These are phyloP conservation scores for Saturnispora zaruensis DNA, from an alignment of 805 yeast species.

Conservation along the genomic window DNA sequence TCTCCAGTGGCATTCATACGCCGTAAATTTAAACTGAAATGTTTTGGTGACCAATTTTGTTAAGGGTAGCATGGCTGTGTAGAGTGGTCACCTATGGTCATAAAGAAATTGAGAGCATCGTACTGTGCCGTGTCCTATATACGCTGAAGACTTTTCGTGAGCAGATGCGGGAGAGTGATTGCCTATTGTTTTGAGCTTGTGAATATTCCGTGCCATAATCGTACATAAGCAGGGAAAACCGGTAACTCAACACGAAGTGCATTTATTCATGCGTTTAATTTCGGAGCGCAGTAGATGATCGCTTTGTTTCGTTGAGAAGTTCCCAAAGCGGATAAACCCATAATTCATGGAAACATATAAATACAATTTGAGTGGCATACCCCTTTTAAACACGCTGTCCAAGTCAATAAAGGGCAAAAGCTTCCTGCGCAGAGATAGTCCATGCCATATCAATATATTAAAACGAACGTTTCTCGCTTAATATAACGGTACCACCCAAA, in stretches of 20 bases:
- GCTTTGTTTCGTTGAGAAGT: too few species aligned
- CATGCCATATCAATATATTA: not conserved
- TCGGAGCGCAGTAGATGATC: not conserved
- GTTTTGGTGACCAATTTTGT: too few species aligned
- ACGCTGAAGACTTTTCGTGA: not conserved
- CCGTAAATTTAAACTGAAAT: too few species aligned
- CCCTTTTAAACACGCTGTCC: not conserved
- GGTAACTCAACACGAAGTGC: not conserved
- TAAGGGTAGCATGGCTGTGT: too few species aligned
- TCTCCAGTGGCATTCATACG: too few species aligned
- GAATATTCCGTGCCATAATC: not conserved
- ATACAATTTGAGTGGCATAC: not conserved
- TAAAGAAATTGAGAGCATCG: too few species aligned
- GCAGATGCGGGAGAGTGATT: not conserved
- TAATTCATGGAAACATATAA: not conserved
- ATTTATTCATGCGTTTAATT: not conserved
- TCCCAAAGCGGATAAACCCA: not conserved
- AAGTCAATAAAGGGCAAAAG: not conserved
- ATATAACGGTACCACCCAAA: too few species aligned
- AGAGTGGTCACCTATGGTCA: too few species aligned
- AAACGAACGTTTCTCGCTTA: too few species aligned
- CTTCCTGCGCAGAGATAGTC: not conserved
- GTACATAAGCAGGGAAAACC: not conserved
- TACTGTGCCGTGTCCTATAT: not conserved
- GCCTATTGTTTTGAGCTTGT: not conserved